phyloP scores from a whole-genome alignment of 345 rosid species.

The Linum trigynum region DNA sequence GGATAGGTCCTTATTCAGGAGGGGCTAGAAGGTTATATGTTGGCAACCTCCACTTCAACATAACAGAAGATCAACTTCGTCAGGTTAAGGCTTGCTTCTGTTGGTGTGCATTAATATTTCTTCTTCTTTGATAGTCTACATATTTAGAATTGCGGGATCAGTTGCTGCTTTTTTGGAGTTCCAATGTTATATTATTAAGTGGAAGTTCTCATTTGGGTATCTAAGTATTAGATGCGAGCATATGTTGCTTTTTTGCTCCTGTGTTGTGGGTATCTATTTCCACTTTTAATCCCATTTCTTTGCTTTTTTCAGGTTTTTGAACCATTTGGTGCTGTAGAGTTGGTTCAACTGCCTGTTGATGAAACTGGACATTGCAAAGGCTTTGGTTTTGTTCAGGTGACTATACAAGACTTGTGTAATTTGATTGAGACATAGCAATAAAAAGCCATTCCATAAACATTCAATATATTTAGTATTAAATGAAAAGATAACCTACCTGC shows the following conservation, averaged over 20 bases:
- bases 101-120: neutral
- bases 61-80: conserved; percentile 83
- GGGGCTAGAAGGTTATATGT: conserved; percentile 89
- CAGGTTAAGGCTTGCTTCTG: conserved; percentile 36
- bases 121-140: neutral
- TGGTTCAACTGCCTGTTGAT: conserved; percentile 89
- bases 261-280: neutral
- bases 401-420: conserved; percentile 8
- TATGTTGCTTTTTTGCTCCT: neutral
- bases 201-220: neutral
- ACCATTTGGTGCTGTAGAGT: conserved; percentile 86
- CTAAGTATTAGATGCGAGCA: neutral
- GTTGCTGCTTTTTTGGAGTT: too few species aligned
- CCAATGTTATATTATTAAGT: neutral
- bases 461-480: too few species aligned
- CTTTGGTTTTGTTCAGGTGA: conserved; percentile 93
- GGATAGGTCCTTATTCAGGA: conserved; percentile 63
- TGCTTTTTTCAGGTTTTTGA: conserved; percentile 64
- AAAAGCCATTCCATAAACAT: neutral
- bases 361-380: conserved; percentile 89
- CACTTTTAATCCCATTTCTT: neutral
- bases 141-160: neutral
- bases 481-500: neutral
- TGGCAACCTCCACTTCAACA: conserved; percentile 84
- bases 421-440: neutral